Evolutionary conservation across 371 early-diverging fungal genomes (phyloP).

Genomic region (Rhizopus delemar): DNA sequence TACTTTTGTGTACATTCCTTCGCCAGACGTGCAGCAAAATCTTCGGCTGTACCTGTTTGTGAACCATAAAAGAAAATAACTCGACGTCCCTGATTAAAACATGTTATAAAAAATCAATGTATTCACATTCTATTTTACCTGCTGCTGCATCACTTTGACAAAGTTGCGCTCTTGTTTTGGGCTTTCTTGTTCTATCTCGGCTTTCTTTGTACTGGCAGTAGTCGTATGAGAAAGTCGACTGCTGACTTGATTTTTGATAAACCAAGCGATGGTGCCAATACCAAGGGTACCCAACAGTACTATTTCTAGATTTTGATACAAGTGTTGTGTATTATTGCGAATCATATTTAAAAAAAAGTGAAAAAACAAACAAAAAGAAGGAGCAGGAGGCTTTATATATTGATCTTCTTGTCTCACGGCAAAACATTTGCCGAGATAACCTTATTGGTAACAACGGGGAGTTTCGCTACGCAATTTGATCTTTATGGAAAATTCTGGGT

Average conservation of each 20-base stretch:
- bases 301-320: slow-evolving; percentile 35
- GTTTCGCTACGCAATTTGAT: too few relatives aligned
- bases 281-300: slow-evolving; percentile 35
- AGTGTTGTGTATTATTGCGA: neutral
- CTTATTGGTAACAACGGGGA: too few relatives aligned
- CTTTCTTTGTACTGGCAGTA: neutral
- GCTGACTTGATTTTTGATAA: slow-evolving; percentile 26
- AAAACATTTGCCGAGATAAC: too few relatives aligned
- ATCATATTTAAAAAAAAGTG: neutral
- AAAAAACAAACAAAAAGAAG: neutral
- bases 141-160: slow-evolving; percentile 57
- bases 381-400: too few relatives aligned
- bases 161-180: slow-evolving; percentile 53
- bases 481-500: too few relatives aligned
- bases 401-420: too few relatives aligned
- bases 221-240: slow-evolving; percentile 4
- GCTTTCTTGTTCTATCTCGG: slow-evolving; percentile 2
- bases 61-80: slow-evolving; percentile 90
- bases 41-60: slow-evolving; percentile 97
- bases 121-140: slow-evolving; percentile 29
- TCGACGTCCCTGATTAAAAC: slow-evolving; percentile 53
- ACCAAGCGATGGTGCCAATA: slow-evolving; percentile 38
- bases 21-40: slow-evolving; percentile 84
- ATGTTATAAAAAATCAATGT: neutral
- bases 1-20: slow-evolving; percentile 80